phyloP scores from a whole-genome alignment of 768 basidiomycete genomes.

The Phylloporus sp. region DNA sequence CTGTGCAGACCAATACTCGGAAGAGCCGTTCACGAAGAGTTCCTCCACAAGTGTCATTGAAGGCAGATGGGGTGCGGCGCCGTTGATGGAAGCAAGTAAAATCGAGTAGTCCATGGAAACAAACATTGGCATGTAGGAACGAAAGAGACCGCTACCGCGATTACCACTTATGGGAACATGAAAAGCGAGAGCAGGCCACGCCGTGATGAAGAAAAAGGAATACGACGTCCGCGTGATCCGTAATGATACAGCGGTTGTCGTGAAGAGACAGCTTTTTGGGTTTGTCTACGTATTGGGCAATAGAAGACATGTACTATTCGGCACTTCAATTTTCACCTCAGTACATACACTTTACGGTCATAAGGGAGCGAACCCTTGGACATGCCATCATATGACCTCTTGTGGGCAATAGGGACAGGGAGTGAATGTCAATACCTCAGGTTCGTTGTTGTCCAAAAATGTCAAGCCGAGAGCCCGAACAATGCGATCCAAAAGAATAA shows the following conservation, averaged over 20 bases:
- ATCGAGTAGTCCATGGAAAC: background rate
- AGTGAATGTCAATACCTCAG: slow-evolving; percentile 48
- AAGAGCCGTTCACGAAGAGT: too few species aligned
- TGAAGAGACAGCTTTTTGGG: slow-evolving; percentile 10
- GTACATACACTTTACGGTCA: too few species aligned
- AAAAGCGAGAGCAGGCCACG: background rate
- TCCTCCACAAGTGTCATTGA: too few species aligned
- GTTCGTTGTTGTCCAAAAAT: slow-evolving; percentile 52
- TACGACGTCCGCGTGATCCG: slow-evolving; percentile 8
- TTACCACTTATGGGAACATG: background rate
- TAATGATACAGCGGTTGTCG: slow-evolving; percentile 18
- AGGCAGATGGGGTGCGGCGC: too few species aligned
- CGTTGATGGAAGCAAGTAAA: background rate
- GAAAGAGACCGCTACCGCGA: background rate
- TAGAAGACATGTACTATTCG: background rate
- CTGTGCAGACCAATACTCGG: too few species aligned
- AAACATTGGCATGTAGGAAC: background rate
- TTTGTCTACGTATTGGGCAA: slow-evolving; percentile 17
- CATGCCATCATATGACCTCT: slow-evolving; percentile 26
- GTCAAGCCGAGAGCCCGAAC: slow-evolving; percentile 54
- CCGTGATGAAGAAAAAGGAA: slow-evolving; percentile 4
- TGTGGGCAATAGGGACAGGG: slow-evolving; percentile 47
- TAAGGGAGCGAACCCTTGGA: slow-evolving; percentile 27
- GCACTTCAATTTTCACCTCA: too few species aligned
- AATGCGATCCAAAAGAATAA: slow-evolving; percentile 60